Evolutionary conservation across 2,329 filamentous ascomycete species (phyloP).

Genomic region (Exophiala mesophila): DNA sequence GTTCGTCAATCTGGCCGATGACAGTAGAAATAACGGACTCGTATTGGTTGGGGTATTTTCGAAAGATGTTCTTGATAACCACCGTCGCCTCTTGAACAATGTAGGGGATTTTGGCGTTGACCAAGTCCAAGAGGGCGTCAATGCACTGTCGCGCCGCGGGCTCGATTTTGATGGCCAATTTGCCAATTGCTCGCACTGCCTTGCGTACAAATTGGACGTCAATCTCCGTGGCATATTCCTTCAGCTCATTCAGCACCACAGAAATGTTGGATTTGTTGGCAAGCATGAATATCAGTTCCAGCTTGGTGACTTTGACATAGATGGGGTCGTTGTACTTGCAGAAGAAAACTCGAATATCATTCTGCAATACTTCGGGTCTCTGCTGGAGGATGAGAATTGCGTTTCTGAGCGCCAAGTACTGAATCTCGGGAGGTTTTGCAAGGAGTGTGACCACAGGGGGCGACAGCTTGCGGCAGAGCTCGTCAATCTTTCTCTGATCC

Average conservation of each 20-base stretch:
- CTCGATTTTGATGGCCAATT: conserved; percentile 98
- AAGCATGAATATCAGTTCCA: conserved; percentile 98
- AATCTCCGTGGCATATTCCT: conserved; percentile 95
- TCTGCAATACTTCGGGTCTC: conserved; percentile 84
- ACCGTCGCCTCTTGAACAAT: conserved; percentile 99
- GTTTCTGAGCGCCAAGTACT: conserved; percentile 91
- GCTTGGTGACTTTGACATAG: conserved; percentile 98
- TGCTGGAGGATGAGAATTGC: conserved; percentile 89
- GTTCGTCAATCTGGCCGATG: conserved; percentile 90
- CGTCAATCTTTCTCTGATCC: conserved; percentile 80
- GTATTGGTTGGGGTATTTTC: conserved; percentile 98
- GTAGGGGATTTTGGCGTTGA: conserved; percentile 96
- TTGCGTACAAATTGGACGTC: conserved; percentile 98
- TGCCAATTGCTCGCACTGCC: conserved; percentile 93
- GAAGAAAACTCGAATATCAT: conserved; percentile 98
- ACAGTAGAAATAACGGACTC: conserved; percentile 95
- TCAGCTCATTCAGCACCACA: conserved; percentile 86
- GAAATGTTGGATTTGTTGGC: conserved; percentile 93
- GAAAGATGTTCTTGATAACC: conserved; percentile 97
- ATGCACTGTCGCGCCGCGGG: conserved; percentile 88
- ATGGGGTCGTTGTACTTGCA: conserved; percentile 99
- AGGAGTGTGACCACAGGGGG: conserved; percentile 90
- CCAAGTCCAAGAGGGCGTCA: conserved; percentile 83
- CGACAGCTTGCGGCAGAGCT: conserved; percentile 85
- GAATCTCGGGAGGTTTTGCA: conserved; percentile 96